These are phyloP conservation scores for Daldinia vernicosa DNA, from an alignment of 495 filamentous ascomycete species.

Conservation along the genomic window DNA sequence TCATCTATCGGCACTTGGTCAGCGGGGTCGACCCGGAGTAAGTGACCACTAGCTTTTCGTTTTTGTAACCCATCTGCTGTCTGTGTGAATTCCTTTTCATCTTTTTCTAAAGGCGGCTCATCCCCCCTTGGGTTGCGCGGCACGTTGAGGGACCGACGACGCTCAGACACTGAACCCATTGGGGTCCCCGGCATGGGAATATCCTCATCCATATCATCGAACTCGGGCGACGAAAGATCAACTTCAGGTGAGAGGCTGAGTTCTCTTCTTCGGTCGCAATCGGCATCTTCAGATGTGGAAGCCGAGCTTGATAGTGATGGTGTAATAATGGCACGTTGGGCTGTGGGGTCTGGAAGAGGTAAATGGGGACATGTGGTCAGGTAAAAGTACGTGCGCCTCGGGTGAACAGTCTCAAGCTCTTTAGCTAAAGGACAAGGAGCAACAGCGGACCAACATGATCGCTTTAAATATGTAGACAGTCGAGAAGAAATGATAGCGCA, in stretches of 20 bases:
- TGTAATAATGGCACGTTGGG: slow-evolving; percentile 71
- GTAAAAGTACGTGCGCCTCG: slow-evolving; percentile 95
- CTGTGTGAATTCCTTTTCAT: slow-evolving; percentile 96
- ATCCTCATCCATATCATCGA: slow-evolving; percentile 76
- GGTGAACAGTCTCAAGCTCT: slow-evolving; percentile 89
- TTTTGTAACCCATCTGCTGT: slow-evolving; percentile 88
- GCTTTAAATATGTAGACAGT: slow-evolving; percentile 86
- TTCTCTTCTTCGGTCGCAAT: slow-evolving; percentile 74
- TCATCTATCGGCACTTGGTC: slow-evolving; percentile 62
- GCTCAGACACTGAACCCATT: slow-evolving; percentile 66
- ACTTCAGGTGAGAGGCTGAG: slow-evolving; percentile 92
- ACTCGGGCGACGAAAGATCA: slow-evolving; percentile 86
- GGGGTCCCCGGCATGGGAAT: slow-evolving; percentile 63
- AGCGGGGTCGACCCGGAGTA: slow-evolving; percentile 53
- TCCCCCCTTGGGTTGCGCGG: slow-evolving; percentile 73
- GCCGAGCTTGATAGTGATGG: slow-evolving; percentile 82
- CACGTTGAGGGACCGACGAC: slow-evolving; percentile 50
- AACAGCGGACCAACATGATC: slow-evolving; percentile 78
- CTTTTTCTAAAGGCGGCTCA: slow-evolving; percentile 90
- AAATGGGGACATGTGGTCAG: slow-evolving; percentile 85
- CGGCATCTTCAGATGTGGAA: slow-evolving; percentile 73
- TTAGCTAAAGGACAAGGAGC: slow-evolving; percentile 90
- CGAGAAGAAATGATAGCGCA: slow-evolving; percentile 94
- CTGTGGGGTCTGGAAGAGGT: slow-evolving; percentile 77
- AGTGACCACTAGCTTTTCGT: slow-evolving; percentile 67